phyloP scores from a whole-genome alignment of 2,329 filamentous ascomycete genomes.

The Cordyceps pruinosa region DNA sequence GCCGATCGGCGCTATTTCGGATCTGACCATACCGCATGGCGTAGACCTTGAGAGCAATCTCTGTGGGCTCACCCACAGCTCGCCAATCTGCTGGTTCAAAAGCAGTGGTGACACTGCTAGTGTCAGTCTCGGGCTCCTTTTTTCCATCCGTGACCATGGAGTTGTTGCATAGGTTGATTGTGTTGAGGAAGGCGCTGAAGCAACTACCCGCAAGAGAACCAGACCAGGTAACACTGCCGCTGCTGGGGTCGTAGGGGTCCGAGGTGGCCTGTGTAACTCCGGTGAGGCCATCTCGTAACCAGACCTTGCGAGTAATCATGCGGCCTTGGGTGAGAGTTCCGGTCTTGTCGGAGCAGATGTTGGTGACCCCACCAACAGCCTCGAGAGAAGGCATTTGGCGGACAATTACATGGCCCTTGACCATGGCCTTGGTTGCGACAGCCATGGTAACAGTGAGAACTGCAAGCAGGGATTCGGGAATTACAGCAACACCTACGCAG shows the following conservation, averaged over 20 bases:
- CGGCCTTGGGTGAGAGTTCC: slow-evolving; percentile 60
- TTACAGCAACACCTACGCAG: slow-evolving; percentile 56
- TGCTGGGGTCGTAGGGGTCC: slow-evolving; percentile 55
- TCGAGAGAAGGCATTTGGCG: slow-evolving; percentile 59
- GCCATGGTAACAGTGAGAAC: slow-evolving; percentile 67
- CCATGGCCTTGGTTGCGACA: slow-evolving; percentile 58
- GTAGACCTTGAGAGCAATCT: slow-evolving; percentile 68
- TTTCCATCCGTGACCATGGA: slow-evolving; percentile 42
- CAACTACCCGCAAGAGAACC: slow-evolving; percentile 32
- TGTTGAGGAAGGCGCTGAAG: slow-evolving; percentile 43
- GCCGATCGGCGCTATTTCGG: slow-evolving; percentile 36
- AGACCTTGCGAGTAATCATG: slow-evolving; percentile 59
- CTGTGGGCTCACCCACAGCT: slow-evolving; percentile 61
- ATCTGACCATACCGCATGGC: slow-evolving; percentile 58
- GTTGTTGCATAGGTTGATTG: slow-evolving; percentile 58
- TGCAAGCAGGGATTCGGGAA: slow-evolving; percentile 60
- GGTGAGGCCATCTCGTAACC: slow-evolving; percentile 48
- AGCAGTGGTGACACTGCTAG: slow-evolving; percentile 40
- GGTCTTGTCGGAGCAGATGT: slow-evolving; percentile 66
- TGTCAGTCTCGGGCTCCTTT: slow-evolving; percentile 40
- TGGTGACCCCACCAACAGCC: slow-evolving; percentile 61
- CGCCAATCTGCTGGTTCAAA: slow-evolving; percentile 43
- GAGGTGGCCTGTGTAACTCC: slow-evolving; percentile 48
- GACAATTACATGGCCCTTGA: slow-evolving; percentile 57
- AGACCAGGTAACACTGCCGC: slow-evolving; percentile 43